Conservation (phyloP, 352 stramenopile genomes). For the Globisporangium takayamanum region DNA sequence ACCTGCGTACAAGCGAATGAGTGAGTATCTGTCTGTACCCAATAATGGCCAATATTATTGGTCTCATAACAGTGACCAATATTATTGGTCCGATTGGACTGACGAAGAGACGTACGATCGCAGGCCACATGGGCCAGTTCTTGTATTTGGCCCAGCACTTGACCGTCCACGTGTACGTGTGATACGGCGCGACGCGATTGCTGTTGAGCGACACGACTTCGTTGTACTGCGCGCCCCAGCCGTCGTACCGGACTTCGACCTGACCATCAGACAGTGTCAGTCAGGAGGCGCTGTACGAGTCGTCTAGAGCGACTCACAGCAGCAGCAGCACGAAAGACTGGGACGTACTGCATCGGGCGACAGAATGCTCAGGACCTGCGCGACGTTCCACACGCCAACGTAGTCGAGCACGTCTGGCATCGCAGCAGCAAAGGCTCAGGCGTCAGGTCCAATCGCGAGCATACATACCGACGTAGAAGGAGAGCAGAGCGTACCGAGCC, state of each 20-base stretch:
- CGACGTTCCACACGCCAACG: constrained; percentile 15
- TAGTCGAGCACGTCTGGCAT: constrained; percentile 16
- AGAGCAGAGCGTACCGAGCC: constrained; percentile 5
- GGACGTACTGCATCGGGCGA: constrained; percentile 6
- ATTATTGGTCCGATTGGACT: too few relatives aligned
- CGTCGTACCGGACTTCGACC: constrained; percentile 67
- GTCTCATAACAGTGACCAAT: too few relatives aligned
- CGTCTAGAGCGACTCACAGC: background rate
- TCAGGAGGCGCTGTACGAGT: background rate
- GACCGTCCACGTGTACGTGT: constrained; percentile 72
- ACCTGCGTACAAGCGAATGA: constrained; percentile 24
- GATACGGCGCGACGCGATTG: constrained; percentile 56
- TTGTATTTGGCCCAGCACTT: constrained; percentile 81
- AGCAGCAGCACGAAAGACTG: background rate
- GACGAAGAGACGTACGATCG: constrained; percentile 30
- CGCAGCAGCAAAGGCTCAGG: background rate
- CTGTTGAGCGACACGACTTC: constrained; percentile 53
- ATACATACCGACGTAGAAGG: background rate
- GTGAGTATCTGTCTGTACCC: background rate
- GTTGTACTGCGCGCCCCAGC: constrained; percentile 49
- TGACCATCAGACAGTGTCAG: constrained; percentile 6
- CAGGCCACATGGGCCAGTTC: constrained; percentile 74
- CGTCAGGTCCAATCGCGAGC: background rate
- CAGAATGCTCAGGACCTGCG: constrained; percentile 11
- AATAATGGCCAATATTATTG: too few relatives aligned